A percentile compares a stretch with the other conserved stretches of the same genome.
Conservation (phyloP, 2,329 filamentous ascomycete species). For the Cadophora luteo-olivacea region DNA sequence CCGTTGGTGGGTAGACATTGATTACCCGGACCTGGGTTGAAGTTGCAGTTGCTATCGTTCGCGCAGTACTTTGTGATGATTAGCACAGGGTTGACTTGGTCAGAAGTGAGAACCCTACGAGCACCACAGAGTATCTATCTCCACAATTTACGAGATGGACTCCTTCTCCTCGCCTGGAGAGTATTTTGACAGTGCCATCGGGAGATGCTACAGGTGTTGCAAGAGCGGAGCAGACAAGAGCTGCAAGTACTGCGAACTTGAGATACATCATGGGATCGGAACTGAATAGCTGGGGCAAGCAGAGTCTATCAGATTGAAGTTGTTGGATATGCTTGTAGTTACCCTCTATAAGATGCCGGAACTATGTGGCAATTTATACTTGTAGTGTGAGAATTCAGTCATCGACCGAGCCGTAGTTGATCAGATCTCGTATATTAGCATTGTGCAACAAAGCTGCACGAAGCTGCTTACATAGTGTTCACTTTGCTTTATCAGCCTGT, state of each 20-base stretch:
- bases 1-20: conserved; percentile 4
- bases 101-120: background rate
- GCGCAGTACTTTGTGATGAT: conserved; percentile 7
- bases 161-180: conserved; percentile 11
- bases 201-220: conserved; percentile 1
- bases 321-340: too few species aligned
- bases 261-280: background rate
- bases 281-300: too few species aligned
- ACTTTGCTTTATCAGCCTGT: background rate
- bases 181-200: background rate
- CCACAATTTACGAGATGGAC: conserved; percentile 21
- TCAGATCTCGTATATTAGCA: background rate
- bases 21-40: conserved; percentile 1
- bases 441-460: background rate
- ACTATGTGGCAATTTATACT: background rate
- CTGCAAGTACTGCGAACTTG: background rate
- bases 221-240: background rate
- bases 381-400: background rate
- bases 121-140: conserved; percentile 11
- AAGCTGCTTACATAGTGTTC: background rate
- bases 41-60: conserved; percentile 19
- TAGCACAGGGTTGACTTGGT: background rate
- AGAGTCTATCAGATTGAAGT: too few species aligned
- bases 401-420: background rate
- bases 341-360: background rate